phyloP scores from a whole-genome alignment of 164 flowering plant species.

The Warburgia ugandensis region DNA sequence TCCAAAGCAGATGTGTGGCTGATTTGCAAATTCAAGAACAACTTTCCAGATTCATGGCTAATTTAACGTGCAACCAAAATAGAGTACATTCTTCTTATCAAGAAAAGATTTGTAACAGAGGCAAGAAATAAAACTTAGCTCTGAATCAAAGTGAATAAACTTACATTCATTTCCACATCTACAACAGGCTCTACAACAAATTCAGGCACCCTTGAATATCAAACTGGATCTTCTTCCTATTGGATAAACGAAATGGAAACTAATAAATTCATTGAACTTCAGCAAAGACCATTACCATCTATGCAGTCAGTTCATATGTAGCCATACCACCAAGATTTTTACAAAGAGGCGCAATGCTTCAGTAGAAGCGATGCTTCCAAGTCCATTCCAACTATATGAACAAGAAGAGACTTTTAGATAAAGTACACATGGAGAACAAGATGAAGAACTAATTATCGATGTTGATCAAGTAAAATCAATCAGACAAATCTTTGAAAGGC shows the following conservation, averaged over 20 bases:
- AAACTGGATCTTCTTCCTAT: conserved; percentile 97
- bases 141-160: conserved; percentile 20
- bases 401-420: conserved; percentile 4
- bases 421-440: background rate
- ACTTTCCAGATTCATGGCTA: too few species aligned
- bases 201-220: conserved; percentile 92
- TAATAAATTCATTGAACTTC: background rate
- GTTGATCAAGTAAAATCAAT: background rate
- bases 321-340: conserved; percentile 84
- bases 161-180: conserved; percentile 84
- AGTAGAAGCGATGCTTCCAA: conserved; percentile 79
- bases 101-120: background rate
- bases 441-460: background rate
- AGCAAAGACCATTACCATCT: background rate
- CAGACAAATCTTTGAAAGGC: too few species aligned
- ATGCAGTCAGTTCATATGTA: background rate
- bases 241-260: conserved; percentile 10
- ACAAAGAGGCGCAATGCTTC: conserved; percentile 99
- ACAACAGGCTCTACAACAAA: conserved; percentile 57
- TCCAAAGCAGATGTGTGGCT: too few species aligned
- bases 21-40: too few species aligned
- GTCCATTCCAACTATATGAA: conserved; percentile 77
- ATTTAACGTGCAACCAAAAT: too few species aligned
- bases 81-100: background rate
- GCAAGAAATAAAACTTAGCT: background rate